Evolutionary conservation across 495 filamentous ascomycete species (phyloP), one percentile per base, ranked within the genome.

Genomic region (Hyaloscypha variabilis): DNA sequence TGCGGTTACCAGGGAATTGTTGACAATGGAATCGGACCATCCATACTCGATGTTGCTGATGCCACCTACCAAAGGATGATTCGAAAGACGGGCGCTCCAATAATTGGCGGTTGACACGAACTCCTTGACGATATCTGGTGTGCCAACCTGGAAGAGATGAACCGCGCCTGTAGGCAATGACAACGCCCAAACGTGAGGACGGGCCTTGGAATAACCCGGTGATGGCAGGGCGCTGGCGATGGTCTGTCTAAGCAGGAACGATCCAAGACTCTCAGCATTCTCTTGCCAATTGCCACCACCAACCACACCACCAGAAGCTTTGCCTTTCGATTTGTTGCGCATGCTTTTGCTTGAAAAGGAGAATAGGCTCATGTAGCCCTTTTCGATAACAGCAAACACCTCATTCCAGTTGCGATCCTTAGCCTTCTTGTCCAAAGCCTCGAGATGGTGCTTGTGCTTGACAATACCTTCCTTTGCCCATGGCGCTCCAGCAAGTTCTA

Each of bases 21-120:
- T 94, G 72, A 97, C 87, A 69, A 97, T 83, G n/a, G 84, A 80
- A 54, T 97, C 94, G 61, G 91, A 90, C 95, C 96, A 98, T 62
- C 95, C 95, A 73, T 97, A 97, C 75, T 99, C 96, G 58, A 98
- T 89, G 71, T 97, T 99, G 78, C 92, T 96, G 71, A 98, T 89
- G 66, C 92, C 94, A 28, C 94, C 95, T 10, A 93, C 84, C 5
- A 98, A 79, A 13, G 95, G 95, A 67, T 97, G 91, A 66, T 97
- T 97, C 71, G 92, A 96, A 10, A 98, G 81, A 51, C 95, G 85
- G 2, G 95, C 93, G 71, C 91, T 92, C 95, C 95, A 99, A 78
- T 99, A 99, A 77, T 99, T 99, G 69, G 92, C 94, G 0, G 92
- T 96, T 36, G 86, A 88, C 58, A 97, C 93, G 65, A 97, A 99